Conservation (phyloP, 257 asterid species). For the Solanum rostratum region DNA sequence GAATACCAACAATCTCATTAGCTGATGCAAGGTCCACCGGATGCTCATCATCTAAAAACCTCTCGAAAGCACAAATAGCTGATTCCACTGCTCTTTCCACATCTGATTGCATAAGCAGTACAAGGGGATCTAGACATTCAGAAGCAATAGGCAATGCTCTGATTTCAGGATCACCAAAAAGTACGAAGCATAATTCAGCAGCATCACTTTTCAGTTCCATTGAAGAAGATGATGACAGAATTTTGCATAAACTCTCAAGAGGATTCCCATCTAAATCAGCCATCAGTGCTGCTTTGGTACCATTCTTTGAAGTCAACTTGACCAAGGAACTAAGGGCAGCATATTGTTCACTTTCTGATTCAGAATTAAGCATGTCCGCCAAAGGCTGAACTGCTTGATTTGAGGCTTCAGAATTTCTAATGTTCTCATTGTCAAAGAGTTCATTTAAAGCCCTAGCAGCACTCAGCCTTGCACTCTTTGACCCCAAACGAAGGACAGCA, state of each 20-base stretch:
- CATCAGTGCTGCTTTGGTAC: conserved; percentile 39
- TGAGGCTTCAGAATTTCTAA: conserved; percentile 61
- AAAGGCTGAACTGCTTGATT: conserved; percentile 74
- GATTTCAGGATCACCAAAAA: conserved; percentile 41
- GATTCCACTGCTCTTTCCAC: conserved; percentile 52
- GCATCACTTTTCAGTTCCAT: conserved; percentile 56
- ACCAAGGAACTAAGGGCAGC: conserved; percentile 61
- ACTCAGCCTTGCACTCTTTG: conserved; percentile 67
- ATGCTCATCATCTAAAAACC: conserved; percentile 59
- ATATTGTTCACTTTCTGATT: conserved; percentile 47
- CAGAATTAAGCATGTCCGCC: conserved; percentile 58
- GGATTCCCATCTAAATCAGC: conserved; percentile 59
- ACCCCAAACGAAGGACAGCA: conserved; percentile 83
- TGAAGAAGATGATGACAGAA: conserved; percentile 41
- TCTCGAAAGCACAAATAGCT: conserved; percentile 69
- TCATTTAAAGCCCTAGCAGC: conserved; percentile 62
- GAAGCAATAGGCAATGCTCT: conserved; percentile 44
- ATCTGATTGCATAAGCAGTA: conserved; percentile 56
- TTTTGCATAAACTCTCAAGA: conserved; percentile 43
- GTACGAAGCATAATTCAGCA: conserved; percentile 60
- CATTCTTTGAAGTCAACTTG: conserved; percentile 51
- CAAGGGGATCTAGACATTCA: conserved; percentile 54
- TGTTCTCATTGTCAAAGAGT: conserved; percentile 52
- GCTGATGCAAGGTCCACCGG: conserved; percentile 47
- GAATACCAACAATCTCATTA: conserved; percentile 51